Base-by-base conservation (phyloP, 2,329 filamentous ascomycete species). In the Myriangium duriaei region DNA sequence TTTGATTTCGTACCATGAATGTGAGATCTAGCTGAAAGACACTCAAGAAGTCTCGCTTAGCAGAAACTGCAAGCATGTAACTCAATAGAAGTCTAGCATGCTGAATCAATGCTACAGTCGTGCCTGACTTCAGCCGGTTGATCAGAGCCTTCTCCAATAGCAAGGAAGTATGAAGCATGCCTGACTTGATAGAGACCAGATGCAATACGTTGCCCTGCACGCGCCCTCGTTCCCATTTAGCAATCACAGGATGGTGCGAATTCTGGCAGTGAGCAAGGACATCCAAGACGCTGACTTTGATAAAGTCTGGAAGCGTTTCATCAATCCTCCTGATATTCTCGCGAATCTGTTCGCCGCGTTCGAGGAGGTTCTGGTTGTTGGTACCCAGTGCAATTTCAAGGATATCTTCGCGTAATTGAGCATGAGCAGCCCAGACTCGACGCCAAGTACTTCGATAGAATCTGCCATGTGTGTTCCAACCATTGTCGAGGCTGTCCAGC, bases 161-260 rank as follows among this genome's bases (percentile, higher is more conserved):
- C 41, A 79, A 76, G 2, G 71, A 57, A 28, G 75, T 76, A 30
- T 75, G 67, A 0, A 74, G 52, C 32, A 71, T 64, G 14, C 68
- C 62, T 2, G 74, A 58, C 2, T 60, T 59, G 1, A 71, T 51
- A 32, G 50, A 52, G 2, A 57, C 41, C 1, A 74, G 50, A 11
- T 70, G 60, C 2, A 67, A 56, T 4, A 58, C 56, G 36, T 68
- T 68, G 0, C 69, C 42, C 0, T 52, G 48, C 0, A 54, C 44
- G 0, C 57, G 28, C 14, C 17, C 29, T 9, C 31, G 19, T n/a
- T 40, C 26, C 32, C 24, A 41, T n/a, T 17, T 32, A 7, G 36
- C 36, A 15, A 39, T 39, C 4, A 39, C 11, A 11, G 36, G 30
- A 17, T 39, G 36, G 13, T 39, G 30, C 13, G 15, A n/a, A n/a